Evolutionary conservation across 2,329 filamentous ascomycete genomes (phyloP), one percentile per base, ranked within the genome.

Genomic region (Trichophyton rubrum): DNA sequence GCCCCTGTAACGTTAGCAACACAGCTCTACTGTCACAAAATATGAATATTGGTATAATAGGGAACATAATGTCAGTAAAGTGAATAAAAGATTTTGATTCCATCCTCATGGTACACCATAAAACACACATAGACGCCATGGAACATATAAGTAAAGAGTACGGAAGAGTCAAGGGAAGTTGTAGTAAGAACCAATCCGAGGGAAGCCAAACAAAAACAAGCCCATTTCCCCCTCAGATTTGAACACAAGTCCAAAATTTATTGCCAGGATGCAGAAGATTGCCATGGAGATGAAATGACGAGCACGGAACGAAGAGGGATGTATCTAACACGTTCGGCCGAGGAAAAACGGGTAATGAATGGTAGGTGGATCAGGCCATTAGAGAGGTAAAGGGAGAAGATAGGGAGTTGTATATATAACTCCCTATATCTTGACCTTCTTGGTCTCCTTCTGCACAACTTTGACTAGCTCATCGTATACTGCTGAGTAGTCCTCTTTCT

Each of bases 381-480:
- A 35, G 30, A 17, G 27, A n/a, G 27, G n/a, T 17, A 35, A 9
- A 33, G 6, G 17, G 6, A 17, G 15, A n/a, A 55, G 27, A 38
- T 38, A 38, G 33, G 11, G 33, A 38, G 27, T 38, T 9, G 11
- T 38, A 38, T 38, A 38, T 15, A 30, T n/a, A 17, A n/a, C 30
- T 33, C 51, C 56, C 41, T 70, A 79, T 66, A 85, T 76, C 73
- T 78, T 80, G 61, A 84, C 79, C 63, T 76, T 77, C 73, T 80
- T 78, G 56, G 74, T 74, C 69, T 85, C 80, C 76, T 85, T 85
- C 66, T 78, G 68, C 47, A 82, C 82, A 61, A 84, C 67, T 75
- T 84, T 84, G 64, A 79, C 76, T 67, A 86, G 70, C 65, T 83
- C 81, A 55, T 74, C 76, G 68, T 79, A 84, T 5, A 77, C 75